phyloP scores from a whole-genome alignment of 225 moss, liverwort and hornwort genomes.

The Polytrichum commune region DNA sequence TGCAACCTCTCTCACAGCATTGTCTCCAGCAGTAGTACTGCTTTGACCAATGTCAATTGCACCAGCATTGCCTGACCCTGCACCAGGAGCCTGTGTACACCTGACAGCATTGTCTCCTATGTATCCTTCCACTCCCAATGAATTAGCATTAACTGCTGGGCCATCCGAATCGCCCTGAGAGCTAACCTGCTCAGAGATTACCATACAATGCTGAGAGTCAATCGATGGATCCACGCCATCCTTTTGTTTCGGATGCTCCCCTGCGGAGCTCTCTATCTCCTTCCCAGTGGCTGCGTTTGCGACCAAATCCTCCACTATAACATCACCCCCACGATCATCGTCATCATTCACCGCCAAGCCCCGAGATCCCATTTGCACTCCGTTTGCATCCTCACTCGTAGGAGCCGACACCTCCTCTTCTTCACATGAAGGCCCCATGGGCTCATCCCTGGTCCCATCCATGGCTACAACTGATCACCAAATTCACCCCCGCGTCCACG shows the following conservation, averaged over 20 bases:
- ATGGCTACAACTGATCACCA: no score
- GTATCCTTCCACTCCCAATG: background rate
- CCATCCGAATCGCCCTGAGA: background rate
- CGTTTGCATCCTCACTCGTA: background rate
- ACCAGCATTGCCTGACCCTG: background rate
- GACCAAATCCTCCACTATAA: background rate
- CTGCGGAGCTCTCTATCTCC: background rate
- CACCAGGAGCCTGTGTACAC: background rate
- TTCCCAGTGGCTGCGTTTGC: background rate
- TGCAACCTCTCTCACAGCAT: background rate
- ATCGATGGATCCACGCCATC: background rate
- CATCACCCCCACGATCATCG: background rate
- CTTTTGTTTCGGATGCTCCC: background rate
- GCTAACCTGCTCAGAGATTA: background rate
- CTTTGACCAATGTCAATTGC: background rate
- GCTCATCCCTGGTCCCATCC: no score
- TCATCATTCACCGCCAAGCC: background rate
- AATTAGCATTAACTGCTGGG: background rate
- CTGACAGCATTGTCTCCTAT: background rate
- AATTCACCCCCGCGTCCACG: no score
- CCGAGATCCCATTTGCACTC: background rate
- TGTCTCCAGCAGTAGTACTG: background rate
- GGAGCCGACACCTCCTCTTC: background rate
- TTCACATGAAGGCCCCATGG: no score
- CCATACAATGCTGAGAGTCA: background rate